Conservation (phyloP, 2,329 filamentous ascomycete genomes). For the Aspergillus ustus region DNA sequence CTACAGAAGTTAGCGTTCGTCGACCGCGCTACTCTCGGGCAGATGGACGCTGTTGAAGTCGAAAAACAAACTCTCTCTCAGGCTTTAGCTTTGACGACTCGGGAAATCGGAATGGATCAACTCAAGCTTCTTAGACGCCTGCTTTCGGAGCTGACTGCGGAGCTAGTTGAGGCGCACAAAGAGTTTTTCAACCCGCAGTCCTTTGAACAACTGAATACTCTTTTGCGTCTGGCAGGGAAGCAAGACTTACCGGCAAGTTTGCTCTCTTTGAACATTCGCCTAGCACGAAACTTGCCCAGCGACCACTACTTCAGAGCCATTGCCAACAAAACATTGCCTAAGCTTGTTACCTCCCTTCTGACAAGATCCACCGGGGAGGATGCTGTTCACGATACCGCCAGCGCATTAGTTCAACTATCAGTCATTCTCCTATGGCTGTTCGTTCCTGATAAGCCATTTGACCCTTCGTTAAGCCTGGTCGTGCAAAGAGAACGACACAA, state of each 20-base stretch:
- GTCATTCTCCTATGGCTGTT: constrained; percentile 77
- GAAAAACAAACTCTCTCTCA: constrained; percentile 67
- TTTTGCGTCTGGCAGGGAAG: constrained; percentile 32
- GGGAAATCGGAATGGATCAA: constrained; percentile 57
- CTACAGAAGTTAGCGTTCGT: constrained; percentile 60
- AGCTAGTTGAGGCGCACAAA: constrained; percentile 41
- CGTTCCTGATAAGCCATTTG: constrained; percentile 83
- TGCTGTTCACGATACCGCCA: constrained; percentile 48
- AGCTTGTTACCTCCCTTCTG: constrained; percentile 32
- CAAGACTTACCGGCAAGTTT: constrained; percentile 23
- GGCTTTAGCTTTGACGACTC: constrained; percentile 57
- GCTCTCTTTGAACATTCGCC: constrained; percentile 19
- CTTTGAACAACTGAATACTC: constrained; percentile 27
- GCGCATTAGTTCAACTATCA: constrained; percentile 78
- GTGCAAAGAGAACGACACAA: constrained; percentile 67
- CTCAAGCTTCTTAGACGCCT: constrained; percentile 54
- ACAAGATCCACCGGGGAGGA: constrained; percentile 21
- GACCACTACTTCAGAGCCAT: constrained; percentile 44
- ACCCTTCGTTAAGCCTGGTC: constrained; percentile 68
- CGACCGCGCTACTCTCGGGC: constrained; percentile 60
- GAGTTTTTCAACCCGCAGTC: constrained; percentile 39
- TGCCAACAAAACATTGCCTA: constrained; percentile 35
- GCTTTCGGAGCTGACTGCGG: constrained; percentile 45
- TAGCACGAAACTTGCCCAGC: constrained; percentile 28
- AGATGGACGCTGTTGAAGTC: constrained; percentile 66